A percentile compares a stretch with the other conserved stretches of the same genome.
phyloP scores from a whole-genome alignment of 106 monocot genomes.

The Vanilla planifolia region DNA sequence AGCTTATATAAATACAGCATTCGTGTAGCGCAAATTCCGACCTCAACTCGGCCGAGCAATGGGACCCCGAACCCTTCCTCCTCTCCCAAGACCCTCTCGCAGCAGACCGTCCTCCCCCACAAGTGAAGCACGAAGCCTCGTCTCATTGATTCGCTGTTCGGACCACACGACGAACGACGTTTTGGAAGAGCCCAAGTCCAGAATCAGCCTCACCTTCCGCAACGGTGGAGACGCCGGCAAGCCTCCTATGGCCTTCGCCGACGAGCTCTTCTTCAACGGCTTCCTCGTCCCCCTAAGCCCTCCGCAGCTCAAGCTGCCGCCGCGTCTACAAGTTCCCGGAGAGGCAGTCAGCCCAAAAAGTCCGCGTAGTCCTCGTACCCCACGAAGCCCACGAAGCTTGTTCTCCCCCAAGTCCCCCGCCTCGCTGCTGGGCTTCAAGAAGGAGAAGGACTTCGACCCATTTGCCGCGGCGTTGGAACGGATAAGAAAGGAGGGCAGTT shows the following conservation, averaged over 20 bases:
- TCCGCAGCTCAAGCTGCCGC: slow-evolving; percentile 2
- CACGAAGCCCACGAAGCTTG: too few relatives aligned
- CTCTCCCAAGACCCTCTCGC: not conserved
- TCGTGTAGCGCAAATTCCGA: too few relatives aligned
- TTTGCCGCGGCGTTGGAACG: slow-evolving; percentile 5
- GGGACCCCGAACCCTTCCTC: not conserved
- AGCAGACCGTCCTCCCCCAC: not conserved
- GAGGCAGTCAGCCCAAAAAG: too few relatives aligned
- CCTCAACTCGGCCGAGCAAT: too few relatives aligned
- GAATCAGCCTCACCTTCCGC: not conserved
- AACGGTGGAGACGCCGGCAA: not conserved
- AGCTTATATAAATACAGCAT: too few relatives aligned
- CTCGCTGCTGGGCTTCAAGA: not conserved
- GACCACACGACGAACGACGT: not conserved
- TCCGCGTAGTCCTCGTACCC: not conserved
- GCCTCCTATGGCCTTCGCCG: slow-evolving; percentile 1
- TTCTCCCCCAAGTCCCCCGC: too few relatives aligned
- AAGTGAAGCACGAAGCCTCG: not conserved
- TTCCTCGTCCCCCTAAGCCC: not conserved
- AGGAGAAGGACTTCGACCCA: slow-evolving; percentile 3
- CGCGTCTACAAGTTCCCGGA: not conserved
- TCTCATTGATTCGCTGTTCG: not conserved
- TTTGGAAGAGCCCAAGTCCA: not conserved
- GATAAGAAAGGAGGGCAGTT: not conserved
- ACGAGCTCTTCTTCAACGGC: not conserved